A percentile compares a stretch with the other conserved stretches of the same genome.
These are phyloP conservation scores for Rubia yunnanensis DNA, from an alignment of 257 asterid genomes.

Conservation along the genomic window DNA sequence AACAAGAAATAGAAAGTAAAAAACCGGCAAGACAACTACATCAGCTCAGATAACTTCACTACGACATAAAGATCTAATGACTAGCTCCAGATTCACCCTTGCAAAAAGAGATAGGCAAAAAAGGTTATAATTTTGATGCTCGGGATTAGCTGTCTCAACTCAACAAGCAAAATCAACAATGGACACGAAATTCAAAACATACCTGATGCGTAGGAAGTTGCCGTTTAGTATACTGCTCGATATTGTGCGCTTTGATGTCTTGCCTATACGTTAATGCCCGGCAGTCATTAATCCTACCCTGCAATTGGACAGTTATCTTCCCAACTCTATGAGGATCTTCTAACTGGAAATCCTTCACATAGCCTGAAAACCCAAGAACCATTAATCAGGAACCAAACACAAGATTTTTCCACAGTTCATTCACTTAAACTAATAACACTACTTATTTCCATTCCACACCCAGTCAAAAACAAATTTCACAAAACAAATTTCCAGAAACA, in stretches of 20 bases:
- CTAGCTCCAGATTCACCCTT: not conserved
- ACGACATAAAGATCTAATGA: not conserved
- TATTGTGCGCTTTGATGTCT: slow-evolving; percentile 55
- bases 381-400: not conserved
- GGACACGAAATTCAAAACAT: not conserved
- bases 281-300: slow-evolving; percentile 84
- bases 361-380: slow-evolving; percentile 36
- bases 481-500: not conserved
- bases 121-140: not conserved
- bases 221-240: slow-evolving; percentile 53
- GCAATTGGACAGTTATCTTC: slow-evolving; percentile 69
- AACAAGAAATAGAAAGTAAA: not conserved
- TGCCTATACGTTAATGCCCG: slow-evolving; percentile 77
- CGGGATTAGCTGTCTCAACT: not conserved
- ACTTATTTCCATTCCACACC: not conserved
- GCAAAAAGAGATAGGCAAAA: not conserved
- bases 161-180: slow-evolving; percentile 3
- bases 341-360: slow-evolving; percentile 69
- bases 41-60: not conserved
- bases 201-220: slow-evolving; percentile 93
- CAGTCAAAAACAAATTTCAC: too few species aligned
- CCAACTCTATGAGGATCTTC: slow-evolving; percentile 81
- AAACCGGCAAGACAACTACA: not conserved
- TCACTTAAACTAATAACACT: not conserved
- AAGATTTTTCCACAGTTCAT: not conserved